A percentile compares a stretch with the other conserved stretches of the same genome.
Evolutionary conservation across 2,329 filamentous ascomycete genomes (phyloP).

Genomic region (Kalmusia sp.): DNA sequence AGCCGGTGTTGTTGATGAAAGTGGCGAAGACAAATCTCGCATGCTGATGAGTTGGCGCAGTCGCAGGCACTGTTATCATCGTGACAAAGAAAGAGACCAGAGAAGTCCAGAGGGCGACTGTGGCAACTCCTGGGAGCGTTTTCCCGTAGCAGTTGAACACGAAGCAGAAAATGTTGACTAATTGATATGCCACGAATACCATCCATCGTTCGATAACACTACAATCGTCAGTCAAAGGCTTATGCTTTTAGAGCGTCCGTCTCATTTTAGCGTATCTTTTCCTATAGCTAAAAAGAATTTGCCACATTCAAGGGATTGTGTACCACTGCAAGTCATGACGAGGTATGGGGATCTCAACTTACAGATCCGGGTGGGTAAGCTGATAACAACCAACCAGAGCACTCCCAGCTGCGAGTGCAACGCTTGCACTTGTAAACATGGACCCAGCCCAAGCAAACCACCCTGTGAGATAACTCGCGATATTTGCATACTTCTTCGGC

Average conservation of each 20-base stretch:
- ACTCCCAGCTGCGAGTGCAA: conserved; percentile 57
- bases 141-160: conserved; percentile 56
- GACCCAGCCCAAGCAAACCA: conserved; percentile 63
- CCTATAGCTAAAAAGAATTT: no score
- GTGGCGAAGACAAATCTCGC: conserved; percentile 60
- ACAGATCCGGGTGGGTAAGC: conserved; percentile 61
- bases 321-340: no score
- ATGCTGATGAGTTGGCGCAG: conserved; percentile 52
- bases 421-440: conserved; percentile 62
- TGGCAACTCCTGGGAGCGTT: conserved; percentile 49
- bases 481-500: conserved; percentile 53
- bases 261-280: no score
- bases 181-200: conserved; percentile 54
- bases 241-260: no score
- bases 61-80: conserved; percentile 56
- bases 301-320: no score
- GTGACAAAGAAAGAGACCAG: conserved; percentile 58
- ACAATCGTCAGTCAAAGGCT: conserved; percentile 11
- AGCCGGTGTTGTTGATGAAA: conserved; percentile 61
- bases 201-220: conserved; percentile 46
- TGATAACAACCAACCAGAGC: conserved; percentile 61
- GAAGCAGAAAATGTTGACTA: conserved; percentile 57
- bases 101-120: conserved; percentile 54
- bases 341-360: conserved; percentile 28
- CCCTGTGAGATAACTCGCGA: conserved; percentile 57